These are phyloP conservation scores for Oryza longistaminata DNA, from an alignment of 176 grass and related monocot species.

Conservation along the genomic window DNA sequence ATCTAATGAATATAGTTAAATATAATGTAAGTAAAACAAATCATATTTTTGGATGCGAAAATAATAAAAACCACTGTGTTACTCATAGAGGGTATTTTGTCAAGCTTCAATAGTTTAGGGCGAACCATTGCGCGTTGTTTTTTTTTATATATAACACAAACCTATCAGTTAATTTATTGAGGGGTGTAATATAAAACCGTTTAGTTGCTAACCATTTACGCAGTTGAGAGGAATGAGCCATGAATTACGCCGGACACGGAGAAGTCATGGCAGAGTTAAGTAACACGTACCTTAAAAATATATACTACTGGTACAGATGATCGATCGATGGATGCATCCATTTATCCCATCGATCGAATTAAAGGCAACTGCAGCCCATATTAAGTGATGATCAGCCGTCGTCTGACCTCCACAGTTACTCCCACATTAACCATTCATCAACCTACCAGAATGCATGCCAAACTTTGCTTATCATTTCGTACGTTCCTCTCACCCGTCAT, in stretches of 20 bases:
- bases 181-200: too few species aligned
- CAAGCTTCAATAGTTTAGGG: too few species aligned
- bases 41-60: too few species aligned
- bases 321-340: background rate
- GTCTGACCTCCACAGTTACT: constrained; percentile 29
- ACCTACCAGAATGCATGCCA: constrained; percentile 16
- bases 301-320: background rate
- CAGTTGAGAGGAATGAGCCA: background rate
- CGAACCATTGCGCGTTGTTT: too few species aligned
- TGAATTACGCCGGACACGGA: constrained; percentile 42
- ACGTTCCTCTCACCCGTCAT: constrained; percentile 1
- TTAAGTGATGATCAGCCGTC: constrained; percentile 31
- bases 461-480: constrained; percentile 28
- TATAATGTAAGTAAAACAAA: too few species aligned
- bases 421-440: constrained; percentile 35
- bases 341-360: constrained; percentile 1
- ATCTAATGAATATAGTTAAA: too few species aligned
- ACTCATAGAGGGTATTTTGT: too few species aligned
- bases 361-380: constrained; percentile 22
- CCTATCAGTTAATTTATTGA: too few species aligned
- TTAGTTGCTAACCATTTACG: background rate
- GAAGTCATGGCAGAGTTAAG: constrained; percentile 45
- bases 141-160: too few species aligned
- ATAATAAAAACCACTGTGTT: too few species aligned
- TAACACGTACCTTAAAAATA: constrained; percentile 25